These are phyloP conservation scores for Draba incana DNA, from an alignment of 345 rosid species.

Conservation along the genomic window DNA sequence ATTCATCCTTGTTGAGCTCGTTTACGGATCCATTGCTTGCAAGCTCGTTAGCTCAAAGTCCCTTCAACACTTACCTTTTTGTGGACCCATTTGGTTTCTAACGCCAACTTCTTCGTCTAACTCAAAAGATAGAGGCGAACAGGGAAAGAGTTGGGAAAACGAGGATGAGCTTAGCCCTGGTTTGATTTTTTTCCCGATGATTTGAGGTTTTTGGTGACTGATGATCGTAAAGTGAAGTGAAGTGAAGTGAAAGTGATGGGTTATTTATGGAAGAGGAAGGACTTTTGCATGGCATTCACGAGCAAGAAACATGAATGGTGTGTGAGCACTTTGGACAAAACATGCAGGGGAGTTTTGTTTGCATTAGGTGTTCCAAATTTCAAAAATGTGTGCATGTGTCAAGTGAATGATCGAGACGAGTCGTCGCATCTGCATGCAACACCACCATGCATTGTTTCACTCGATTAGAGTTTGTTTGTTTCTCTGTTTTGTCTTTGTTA, in stretches of 20 bases:
- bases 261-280: slow-evolving; percentile 18
- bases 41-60: slow-evolving; percentile 37
- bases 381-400: slow-evolving; percentile 1
- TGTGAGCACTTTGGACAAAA: slow-evolving; percentile 4
- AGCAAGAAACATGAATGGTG: slow-evolving; percentile 10
- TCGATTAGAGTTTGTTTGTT: no score
- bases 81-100: slow-evolving; percentile 6
- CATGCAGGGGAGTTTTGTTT: slow-evolving; percentile 14
- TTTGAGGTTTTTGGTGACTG: slow-evolving; percentile 19
- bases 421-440: slow-evolving; percentile 1
- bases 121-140: slow-evolving; percentile 27
- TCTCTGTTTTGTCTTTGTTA: no score
- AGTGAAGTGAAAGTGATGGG: slow-evolving; percentile 10
- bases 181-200: background rate
- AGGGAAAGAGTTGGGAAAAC: slow-evolving; percentile 22
- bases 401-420: slow-evolving; percentile 20
- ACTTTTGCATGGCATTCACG: slow-evolving; percentile 21
- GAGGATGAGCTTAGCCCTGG: slow-evolving; percentile 27
- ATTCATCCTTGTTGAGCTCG: slow-evolving; percentile 28
- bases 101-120: slow-evolving; percentile 22
- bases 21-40: slow-evolving; percentile 41
- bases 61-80: slow-evolving; percentile 27
- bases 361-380: slow-evolving; percentile 20
- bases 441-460: background rate
- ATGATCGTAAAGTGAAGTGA: background rate